Evolutionary conservation across 805 yeast genomes (phyloP).

Genomic region (Candida koratica): DNA sequence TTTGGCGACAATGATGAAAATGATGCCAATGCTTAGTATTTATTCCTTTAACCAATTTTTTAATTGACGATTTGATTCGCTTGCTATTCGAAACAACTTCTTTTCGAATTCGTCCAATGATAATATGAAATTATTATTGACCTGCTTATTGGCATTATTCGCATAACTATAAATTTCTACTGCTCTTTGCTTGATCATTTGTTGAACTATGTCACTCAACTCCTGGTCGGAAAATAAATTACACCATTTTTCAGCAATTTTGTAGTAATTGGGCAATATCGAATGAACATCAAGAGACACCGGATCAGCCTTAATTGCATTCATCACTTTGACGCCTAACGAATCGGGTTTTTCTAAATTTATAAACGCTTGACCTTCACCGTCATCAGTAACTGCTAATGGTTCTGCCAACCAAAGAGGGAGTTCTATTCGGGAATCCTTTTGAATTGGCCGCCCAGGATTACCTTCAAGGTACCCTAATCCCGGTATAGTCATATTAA

Average conservation of each 20-base stretch:
- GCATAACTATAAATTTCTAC: slow-evolving; percentile 72
- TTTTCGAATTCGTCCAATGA: slow-evolving; percentile 78
- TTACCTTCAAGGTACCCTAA: slow-evolving; percentile 83
- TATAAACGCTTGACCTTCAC: slow-evolving; percentile 44
- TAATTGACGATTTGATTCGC: slow-evolving; percentile 43
- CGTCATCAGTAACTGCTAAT: slow-evolving; percentile 48
- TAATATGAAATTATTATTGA: slow-evolving; percentile 50
- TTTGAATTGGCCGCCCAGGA: slow-evolving; percentile 56
- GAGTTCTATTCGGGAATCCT: slow-evolving; percentile 64
- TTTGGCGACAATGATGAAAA: slow-evolving; percentile 19
- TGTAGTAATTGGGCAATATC: slow-evolving; percentile 63
- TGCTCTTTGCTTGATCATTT: slow-evolving; percentile 60
- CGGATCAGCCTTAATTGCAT: slow-evolving; percentile 78
- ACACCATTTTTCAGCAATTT: slow-evolving; percentile 74
- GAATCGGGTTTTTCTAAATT: slow-evolving; percentile 70
- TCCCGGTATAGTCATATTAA: slow-evolving; percentile 76
- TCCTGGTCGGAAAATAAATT: slow-evolving; percentile 62
- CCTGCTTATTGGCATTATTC: slow-evolving; percentile 46
- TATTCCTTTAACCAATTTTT: slow-evolving; percentile 33
- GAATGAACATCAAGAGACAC: slow-evolving; percentile 61
- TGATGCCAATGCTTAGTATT: slow-evolving; percentile 1
- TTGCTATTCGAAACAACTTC: slow-evolving; percentile 49
- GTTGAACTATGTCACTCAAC: slow-evolving; percentile 46
- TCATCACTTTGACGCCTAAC: slow-evolving; percentile 59
- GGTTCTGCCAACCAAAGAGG: slow-evolving; percentile 89